These are phyloP conservation scores for Starmera dryadoides DNA, from an alignment of 805 yeast species.

Conservation along the genomic window DNA sequence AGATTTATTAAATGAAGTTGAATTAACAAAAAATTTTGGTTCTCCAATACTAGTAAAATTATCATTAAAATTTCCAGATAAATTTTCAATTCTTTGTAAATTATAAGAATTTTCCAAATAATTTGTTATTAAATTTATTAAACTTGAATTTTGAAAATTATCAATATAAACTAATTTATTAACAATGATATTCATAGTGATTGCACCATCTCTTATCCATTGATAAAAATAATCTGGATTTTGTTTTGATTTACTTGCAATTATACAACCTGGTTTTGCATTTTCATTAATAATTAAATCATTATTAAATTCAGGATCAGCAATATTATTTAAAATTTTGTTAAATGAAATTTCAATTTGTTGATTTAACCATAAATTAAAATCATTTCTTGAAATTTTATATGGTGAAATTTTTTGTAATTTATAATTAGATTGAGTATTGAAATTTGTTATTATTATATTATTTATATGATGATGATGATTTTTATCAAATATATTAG, in stretches of 20 bases:
- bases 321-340: slow-evolving; percentile 41
- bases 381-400: slow-evolving; percentile 21
- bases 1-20: slow-evolving; percentile 47
- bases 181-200: slow-evolving; percentile 62
- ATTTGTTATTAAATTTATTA: slow-evolving; percentile 35
- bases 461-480: no score
- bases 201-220: slow-evolving; percentile 89
- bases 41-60: slow-evolving; percentile 68
- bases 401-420: slow-evolving; percentile 13
- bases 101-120: slow-evolving; percentile 53
- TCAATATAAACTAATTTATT: slow-evolving; percentile 41
- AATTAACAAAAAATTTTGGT: slow-evolving; percentile 75
- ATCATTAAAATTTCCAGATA: slow-evolving; percentile 49
- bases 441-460: no score
- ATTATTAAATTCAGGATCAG: slow-evolving; percentile 27
- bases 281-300: slow-evolving; percentile 21
- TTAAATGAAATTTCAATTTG: slow-evolving; percentile 35
- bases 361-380: slow-evolving; percentile 36
- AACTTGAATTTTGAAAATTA: slow-evolving; percentile 15
- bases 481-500: no score
- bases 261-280: slow-evolving; percentile 60
- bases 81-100: slow-evolving; percentile 63
- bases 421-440: slow-evolving; percentile 15
- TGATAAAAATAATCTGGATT: slow-evolving; percentile 81
- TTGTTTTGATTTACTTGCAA: slow-evolving; percentile 74